Base-by-base conservation (phyloP, 306 rosid species). In the Cyamopsis tetragonoloba region DNA sequence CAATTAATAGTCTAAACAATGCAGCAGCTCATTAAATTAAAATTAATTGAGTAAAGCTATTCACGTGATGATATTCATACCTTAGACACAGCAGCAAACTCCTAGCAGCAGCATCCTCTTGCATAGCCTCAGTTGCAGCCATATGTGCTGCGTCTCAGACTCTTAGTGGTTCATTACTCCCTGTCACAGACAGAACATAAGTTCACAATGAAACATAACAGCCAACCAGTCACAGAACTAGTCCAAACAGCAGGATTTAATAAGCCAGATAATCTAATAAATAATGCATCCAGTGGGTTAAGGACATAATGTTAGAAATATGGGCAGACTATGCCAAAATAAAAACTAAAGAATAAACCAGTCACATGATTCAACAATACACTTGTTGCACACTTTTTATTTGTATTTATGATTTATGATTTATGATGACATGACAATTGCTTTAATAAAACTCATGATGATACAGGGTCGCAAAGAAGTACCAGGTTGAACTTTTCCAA, bases 41-140 rank as follows among this genome's bases (percentile, higher is more conserved):
- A n/a, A n/a, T n/a, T n/a, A n/a, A n/a, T n/a, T n/a, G 62, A 60
- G 66, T 18, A 50, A 17, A 24, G 35, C n/a, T 39, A 8, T 68
- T 71, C 42, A 30, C 7, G 18, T 17, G 34, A 15, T 13, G 38
- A 18, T 41, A 76, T 44, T 37, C 70, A 41, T 83, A 95, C 99
- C 99, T 90, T 66, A 90, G 89, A 78, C 97, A 90, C 51, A 75
- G 92, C 72, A 95, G 86, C 77, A 91, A 72, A 80, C 83, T 88
- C 76, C 90, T 97, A 43, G 97, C 91, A 50, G 87, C 84, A 4
- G 99, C 88, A 69, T 96, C 99, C 81, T 95, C 99, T 76, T 95
- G 96, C 47, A 95, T 77, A 24, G 99, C 99, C 75, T 90, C 99
- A 37, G 65, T 76, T 71, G 97, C 97, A 68, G 97, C 97, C 37